Base-by-base conservation (phyloP, 306 rosid species). In the Acmispon strigosus region DNA sequence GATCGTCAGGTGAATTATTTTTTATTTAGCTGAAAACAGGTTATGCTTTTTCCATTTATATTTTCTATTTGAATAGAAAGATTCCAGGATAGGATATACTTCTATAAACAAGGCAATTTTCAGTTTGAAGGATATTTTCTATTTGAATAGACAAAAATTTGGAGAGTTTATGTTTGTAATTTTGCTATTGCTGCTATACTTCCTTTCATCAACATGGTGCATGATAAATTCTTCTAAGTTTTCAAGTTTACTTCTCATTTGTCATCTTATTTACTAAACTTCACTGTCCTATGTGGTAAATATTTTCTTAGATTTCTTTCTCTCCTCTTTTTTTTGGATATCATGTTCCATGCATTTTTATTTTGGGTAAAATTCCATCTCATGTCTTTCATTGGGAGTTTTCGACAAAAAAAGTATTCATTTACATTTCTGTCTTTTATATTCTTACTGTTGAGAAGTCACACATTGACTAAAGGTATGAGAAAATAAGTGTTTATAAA, bases 1-100 rank as follows among this genome's bases (percentile, higher is more conserved):
- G 99, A 76, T 95, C 99, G 14, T 84, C 99, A 68, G 99, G 99
- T 94, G 84, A 83, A 83, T 60, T 77, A 69, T 39, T 68, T 62
- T 71, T 64, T 36, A 34, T 78, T 48, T 60, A 39, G 18, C 43
- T 22, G 49, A 61, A 47, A 24, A 42, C 55, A 41, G 15, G 37
- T 32, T 32, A 6, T 32, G 8, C 37, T 32, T 32, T 32, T 32
- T 6, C 37, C 7, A 1, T 32, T 32, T 32, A 63, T 43, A 60
- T 37, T 72, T 70, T 62, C 74, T 47, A 6, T 16, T 45, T 45
- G 32, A 27, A 2, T 27, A 27, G 3, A 27, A 27, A 32, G 0
- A 32, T 0, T 32, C 37, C 37, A 32, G 37, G 37, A 32, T 32
- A 32, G 37, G 37, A 32, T 32, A 32, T 32, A 32, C 37, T 32